These are phyloP conservation scores for Opeltia flavorubescens DNA, from an alignment of 495 filamentous ascomycete species.

Conservation along the genomic window DNA sequence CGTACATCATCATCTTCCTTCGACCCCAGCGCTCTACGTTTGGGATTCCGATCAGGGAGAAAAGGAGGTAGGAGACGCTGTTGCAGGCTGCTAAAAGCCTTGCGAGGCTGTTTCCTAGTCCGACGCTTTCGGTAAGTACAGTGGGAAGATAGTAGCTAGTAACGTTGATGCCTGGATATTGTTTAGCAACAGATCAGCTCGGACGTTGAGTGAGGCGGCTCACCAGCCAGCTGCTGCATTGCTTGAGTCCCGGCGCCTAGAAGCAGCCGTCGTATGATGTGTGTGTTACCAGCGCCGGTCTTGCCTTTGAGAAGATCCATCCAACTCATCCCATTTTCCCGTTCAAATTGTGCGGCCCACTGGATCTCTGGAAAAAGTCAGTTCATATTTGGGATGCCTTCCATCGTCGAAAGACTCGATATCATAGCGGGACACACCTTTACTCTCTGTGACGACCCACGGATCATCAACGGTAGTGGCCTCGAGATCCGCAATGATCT, in stretches of 20 bases:
- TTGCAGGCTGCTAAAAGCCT: constrained; percentile 38
- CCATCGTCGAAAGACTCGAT: too few relatives aligned
- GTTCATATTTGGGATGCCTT: too few relatives aligned
- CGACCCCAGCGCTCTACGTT: constrained; percentile 37
- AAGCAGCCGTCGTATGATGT: constrained; percentile 32
- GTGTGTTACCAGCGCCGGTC: constrained; percentile 24
- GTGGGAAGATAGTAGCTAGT: constrained; percentile 19
- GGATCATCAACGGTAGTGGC: constrained; percentile 30
- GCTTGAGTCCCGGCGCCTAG: constrained; percentile 37
- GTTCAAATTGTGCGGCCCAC: constrained; percentile 25
- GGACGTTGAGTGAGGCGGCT: constrained; percentile 31
- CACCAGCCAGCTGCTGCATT: constrained; percentile 39
- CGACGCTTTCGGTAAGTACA: constrained; percentile 37
- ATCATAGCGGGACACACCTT: constrained; percentile 28
- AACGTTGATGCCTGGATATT: background rate
- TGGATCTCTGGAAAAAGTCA: background rate
- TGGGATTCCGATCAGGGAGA: constrained; percentile 29
- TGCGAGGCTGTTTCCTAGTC: constrained; percentile 29
- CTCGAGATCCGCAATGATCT: constrained; percentile 36
- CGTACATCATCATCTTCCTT: constrained; percentile 38
- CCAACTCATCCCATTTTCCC: constrained; percentile 33
- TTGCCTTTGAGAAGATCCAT: constrained; percentile 30
- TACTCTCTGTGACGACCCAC: constrained; percentile 28
- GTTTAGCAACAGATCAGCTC: background rate
- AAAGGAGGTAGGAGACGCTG: constrained; percentile 34